Evolutionary conservation across 2,329 filamentous ascomycete genomes (phyloP).

Genomic region (Akanthomyces uredinophilus): DNA sequence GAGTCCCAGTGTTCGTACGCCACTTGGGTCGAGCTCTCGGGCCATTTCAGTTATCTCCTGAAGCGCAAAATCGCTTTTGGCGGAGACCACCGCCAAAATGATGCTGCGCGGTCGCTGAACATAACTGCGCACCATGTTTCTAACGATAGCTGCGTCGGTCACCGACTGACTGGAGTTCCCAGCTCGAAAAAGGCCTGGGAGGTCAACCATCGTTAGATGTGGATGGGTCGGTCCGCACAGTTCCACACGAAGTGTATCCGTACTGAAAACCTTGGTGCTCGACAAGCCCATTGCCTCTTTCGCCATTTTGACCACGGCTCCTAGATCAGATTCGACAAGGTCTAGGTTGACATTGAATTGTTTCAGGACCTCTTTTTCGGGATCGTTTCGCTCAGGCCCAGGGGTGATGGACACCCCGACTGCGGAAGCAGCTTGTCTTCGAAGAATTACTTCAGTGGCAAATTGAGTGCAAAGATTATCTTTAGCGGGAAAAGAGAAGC

Average conservation of each 20-base stretch:
- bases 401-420: too few relatives aligned
- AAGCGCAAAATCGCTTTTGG: slow-evolving; percentile 49
- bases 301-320: too few relatives aligned
- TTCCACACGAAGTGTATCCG: slow-evolving; percentile 44
- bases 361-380: too few relatives aligned
- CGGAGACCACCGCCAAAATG: slow-evolving; percentile 54
- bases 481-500: slow-evolving; percentile 54
- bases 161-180: slow-evolving; percentile 42
- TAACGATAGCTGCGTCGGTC: slow-evolving; percentile 40
- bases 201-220: slow-evolving; percentile 54
- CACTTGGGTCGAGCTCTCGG: slow-evolving; percentile 23
- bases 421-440: too few relatives aligned
- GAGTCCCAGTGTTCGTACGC: slow-evolving; percentile 43
- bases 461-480: slow-evolving; percentile 58
- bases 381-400: too few relatives aligned
- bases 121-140: slow-evolving; percentile 47
- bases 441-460: slow-evolving; percentile 55
- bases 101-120: slow-evolving; percentile 53
- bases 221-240: slow-evolving; percentile 42
- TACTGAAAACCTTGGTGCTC: slow-evolving; percentile 35
- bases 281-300: slow-evolving; percentile 45
- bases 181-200: slow-evolving; percentile 51
- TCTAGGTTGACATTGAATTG: too few relatives aligned
- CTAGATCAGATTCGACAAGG: too few relatives aligned
- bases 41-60: slow-evolving; percentile 52